Percentiles rank a stretch among this genome's conserved stretches.
These are phyloP conservation scores for Alternaria solani DNA, from an alignment of 2,329 filamentous ascomycete species.

Conservation along the genomic window DNA sequence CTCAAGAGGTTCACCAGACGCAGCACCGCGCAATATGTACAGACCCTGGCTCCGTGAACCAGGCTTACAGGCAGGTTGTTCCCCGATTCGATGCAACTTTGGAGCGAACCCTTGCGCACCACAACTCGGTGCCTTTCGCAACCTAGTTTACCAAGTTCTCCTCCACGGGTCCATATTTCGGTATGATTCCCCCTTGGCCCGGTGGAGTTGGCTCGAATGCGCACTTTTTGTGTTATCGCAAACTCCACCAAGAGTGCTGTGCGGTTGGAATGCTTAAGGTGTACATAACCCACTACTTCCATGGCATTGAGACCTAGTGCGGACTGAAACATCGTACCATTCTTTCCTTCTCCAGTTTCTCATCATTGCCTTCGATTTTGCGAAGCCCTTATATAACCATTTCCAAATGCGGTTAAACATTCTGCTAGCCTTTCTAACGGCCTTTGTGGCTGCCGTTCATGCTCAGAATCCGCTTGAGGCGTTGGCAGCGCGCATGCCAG, in stretches of 20 bases:
- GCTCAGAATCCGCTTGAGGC: constrained; percentile 21
- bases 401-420: constrained; percentile 16
- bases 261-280: neutral
- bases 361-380: neutral
- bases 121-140: constrained; percentile 2
- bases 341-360: neutral
- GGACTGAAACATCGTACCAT: neutral
- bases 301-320: neutral
- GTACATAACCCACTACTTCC: constrained; percentile 14
- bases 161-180: constrained; percentile 9
- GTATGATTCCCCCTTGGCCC: constrained; percentile 15
- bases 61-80: neutral
- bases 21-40: neutral
- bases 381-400: neutral
- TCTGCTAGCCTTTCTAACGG: constrained; percentile 10
- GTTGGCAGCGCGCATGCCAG: constrained; percentile 24
- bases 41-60: constrained; percentile 4
- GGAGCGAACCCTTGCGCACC: constrained; percentile 1
- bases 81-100: constrained; percentile 1
- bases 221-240: constrained; percentile 6
- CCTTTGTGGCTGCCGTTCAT: constrained; percentile 14
- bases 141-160: neutral
- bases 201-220: neutral
- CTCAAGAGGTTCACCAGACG: neutral
- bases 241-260: neutral